Evolutionary conservation across 306 rosid species (phyloP).

Genomic region (Crotalaria pallida): DNA sequence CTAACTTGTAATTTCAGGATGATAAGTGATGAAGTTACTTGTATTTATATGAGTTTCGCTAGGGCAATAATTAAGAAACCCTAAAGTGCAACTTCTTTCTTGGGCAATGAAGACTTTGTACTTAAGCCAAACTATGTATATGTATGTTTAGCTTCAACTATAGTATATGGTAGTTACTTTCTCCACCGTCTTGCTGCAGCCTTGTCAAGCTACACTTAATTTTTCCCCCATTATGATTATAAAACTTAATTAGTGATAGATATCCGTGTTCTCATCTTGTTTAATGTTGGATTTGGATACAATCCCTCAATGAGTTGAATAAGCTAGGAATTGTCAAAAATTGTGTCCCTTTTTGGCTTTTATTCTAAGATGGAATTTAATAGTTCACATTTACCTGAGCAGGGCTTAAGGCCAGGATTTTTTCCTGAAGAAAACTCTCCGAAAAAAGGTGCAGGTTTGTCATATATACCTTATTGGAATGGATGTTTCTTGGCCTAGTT

Average conservation of each 20-base stretch:
- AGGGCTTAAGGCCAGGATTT: slow-evolving; percentile 93
- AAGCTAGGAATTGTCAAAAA: background rate
- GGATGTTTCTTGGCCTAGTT: background rate
- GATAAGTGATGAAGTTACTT: background rate
- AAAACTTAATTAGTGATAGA: background rate
- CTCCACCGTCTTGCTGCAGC: background rate
- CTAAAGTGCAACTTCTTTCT: too few relatives aligned
- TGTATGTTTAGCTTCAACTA: background rate
- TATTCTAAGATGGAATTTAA: slow-evolving; percentile 5
- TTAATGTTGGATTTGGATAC: background rate
- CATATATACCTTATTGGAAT: background rate
- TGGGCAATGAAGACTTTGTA: too few relatives aligned
- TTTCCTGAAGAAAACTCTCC: slow-evolving; percentile 69
- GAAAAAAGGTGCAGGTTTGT: slow-evolving; percentile 64
- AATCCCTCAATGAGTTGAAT: background rate
- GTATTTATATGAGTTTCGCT: too few relatives aligned
- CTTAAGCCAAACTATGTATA: too few relatives aligned
- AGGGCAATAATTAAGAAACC: too few relatives aligned
- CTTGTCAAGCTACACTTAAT: background rate
- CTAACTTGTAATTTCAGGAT: background rate
- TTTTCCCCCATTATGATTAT: background rate
- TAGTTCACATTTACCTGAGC: slow-evolving; percentile 23
- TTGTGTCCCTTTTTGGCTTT: slow-evolving; percentile 8
- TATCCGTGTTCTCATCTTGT: background rate
- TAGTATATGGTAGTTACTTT: background rate